Conservation (phyloP, 306 rosid genomes). For the Lablab purpureus region DNA sequence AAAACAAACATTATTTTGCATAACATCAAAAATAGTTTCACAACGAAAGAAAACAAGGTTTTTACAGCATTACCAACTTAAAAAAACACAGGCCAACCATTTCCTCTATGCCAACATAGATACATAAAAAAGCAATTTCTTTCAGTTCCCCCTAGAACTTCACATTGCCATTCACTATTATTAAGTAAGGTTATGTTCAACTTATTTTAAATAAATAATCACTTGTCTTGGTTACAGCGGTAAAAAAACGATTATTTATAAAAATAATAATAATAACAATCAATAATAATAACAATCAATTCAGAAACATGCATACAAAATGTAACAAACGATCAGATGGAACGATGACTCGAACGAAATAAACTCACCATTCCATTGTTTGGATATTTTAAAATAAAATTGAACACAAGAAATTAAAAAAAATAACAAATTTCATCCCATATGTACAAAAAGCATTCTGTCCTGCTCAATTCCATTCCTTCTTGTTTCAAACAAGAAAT, state of each 20-base stretch:
- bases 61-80: slow-evolving; percentile 21
- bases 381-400: neutral
- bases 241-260: neutral
- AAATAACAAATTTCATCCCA: neutral
- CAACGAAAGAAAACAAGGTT: neutral
- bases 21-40: slow-evolving; percentile 13
- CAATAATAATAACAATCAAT: too few relatives aligned
- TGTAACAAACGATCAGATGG: neutral
- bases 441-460: neutral
- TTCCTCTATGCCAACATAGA: neutral
- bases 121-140: neutral
- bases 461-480: neutral
- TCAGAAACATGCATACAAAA: neutral
- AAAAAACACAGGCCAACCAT: neutral
- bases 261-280: neutral
- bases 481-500: neutral
- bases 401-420: neutral
- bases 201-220: neutral
- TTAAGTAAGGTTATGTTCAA: neutral
- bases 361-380: neutral
- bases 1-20: slow-evolving; percentile 18
- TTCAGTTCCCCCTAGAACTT: neutral
- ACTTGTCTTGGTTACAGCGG: neutral
- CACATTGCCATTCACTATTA: neutral
- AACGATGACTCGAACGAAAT: neutral